phyloP scores from a whole-genome alignment of 805 yeast genomes.

The Starmerella ratchasimensis region DNA sequence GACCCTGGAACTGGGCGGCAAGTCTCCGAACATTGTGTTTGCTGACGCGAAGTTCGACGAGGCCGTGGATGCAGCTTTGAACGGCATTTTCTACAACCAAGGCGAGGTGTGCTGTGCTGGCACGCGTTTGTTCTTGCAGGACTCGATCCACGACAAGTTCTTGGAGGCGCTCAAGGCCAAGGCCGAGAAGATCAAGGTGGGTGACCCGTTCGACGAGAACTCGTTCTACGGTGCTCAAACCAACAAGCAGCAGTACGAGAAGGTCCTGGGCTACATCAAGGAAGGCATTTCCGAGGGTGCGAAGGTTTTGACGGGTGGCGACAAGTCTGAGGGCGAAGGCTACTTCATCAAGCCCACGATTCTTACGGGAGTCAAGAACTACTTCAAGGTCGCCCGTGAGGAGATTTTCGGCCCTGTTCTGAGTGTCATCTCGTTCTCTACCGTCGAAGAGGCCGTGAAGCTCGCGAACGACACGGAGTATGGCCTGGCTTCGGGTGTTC shows the following conservation, averaged over 20 bases:
- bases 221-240: conserved; percentile 85
- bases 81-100: conserved; percentile 79
- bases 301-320: conserved; percentile 66
- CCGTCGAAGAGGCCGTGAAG: conserved; percentile 53
- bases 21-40: conserved; percentile 79
- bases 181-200: conserved; percentile 44
- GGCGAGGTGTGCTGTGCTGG: conserved; percentile 96
- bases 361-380: conserved; percentile 53
- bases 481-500: conserved; percentile 74
- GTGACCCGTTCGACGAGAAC: conserved; percentile 65
- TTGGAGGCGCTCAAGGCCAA: conserved; percentile 41
- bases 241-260: conserved; percentile 58
- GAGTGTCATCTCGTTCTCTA: conserved; percentile 46
- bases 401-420: conserved; percentile 87
- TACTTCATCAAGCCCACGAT: conserved; percentile 64
- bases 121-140: conserved; percentile 80
- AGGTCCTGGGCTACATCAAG: conserved; percentile 60
- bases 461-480: conserved; percentile 61
- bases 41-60: conserved; percentile 69
- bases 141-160: conserved; percentile 62
- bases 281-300: conserved; percentile 63
- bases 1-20: conserved; percentile 91
- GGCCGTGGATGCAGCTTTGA: conserved; percentile 59
- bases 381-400: conserved; percentile 55
- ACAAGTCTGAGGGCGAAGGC: conserved; percentile 34